Conservation (phyloP, 768 basidiomycete species). For the Myochromella boudieri region DNA sequence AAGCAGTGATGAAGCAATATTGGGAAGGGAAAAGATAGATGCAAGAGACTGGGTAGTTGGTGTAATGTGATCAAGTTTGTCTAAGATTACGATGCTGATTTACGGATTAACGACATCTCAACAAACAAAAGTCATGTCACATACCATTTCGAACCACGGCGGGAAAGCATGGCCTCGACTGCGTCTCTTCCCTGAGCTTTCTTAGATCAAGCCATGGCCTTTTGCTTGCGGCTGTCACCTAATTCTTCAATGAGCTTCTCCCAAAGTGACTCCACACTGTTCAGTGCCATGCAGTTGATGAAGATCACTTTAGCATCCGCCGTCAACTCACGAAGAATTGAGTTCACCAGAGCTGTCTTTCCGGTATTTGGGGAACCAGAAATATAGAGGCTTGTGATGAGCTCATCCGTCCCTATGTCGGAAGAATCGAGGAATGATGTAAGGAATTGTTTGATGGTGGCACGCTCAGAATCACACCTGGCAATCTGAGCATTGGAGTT, state of each 20-base stretch:
- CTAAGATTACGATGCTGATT: conserved; percentile 71
- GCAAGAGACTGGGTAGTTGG: conserved; percentile 57
- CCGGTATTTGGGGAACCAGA: conserved; percentile 94
- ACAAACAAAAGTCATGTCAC: conserved; percentile 10
- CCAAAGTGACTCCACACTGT: conserved; percentile 69
- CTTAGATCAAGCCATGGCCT: conserved; percentile 32
- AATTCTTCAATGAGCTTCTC: conserved; percentile 63
- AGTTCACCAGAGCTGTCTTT: conserved; percentile 83
- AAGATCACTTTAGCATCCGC: conserved; percentile 49
- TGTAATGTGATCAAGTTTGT: conserved; percentile 85
- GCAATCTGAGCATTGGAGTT: conserved; percentile 49
- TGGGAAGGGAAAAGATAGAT: conserved; percentile 68
- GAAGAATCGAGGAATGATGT: conserved; percentile 46
- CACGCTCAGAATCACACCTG: conserved; percentile 68
- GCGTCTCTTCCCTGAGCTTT: conserved; percentile 49
- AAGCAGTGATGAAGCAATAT: conserved; percentile 47
- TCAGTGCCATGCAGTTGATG: conserved; percentile 82
- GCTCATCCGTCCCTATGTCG: conserved; percentile 22
- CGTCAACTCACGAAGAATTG: conserved; percentile 49
- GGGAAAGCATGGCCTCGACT: conserved; percentile 43
- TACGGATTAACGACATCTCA: conserved; percentile 15
- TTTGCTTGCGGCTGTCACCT: conserved; percentile 31
- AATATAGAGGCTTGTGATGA: conserved; percentile 68
- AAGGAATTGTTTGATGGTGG: conserved; percentile 58
- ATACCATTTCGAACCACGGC: conserved; percentile 55